Base-by-base conservation (phyloP, 1,284 basidiomycete genomes). In the Thelephora terrestris region DNA sequence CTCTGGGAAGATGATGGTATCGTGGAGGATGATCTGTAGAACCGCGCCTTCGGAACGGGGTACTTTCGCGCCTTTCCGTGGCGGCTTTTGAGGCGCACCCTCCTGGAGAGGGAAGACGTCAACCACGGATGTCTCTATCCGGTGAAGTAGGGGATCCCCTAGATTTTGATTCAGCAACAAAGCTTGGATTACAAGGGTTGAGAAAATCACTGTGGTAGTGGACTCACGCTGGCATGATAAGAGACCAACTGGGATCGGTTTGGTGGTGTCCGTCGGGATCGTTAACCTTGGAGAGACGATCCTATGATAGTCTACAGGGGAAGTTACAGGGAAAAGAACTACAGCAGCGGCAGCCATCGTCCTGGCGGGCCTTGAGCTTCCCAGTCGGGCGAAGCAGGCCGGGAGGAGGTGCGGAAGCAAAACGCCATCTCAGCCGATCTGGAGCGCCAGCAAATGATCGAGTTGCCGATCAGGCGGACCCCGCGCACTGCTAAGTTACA, bases 1-100 rank as follows among this genome's bases (percentile, higher is more conserved):
- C 66, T 93, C 91, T 0, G 91, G 91, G 59, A 93, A 93, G 40
- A 91, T 74, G n/a, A 90, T 73, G 1, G 88, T 91, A 62, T 93
- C 91, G 51, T 84, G 79, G 36, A 89, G 66, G 53, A 85, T 72
- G 4, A 93, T 68, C 55, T 83, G 77, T 29, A 84, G 66, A 12
- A 59, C 63, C 1, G 73, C 68, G n/a, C 72, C 56, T 29, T 67
- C 61, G 12, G 73, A 68, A 9, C 74, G 58, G 44, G 77, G 75
- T n/a, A 74, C 64, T 58, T 79, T 78, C 59, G 79, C 80, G 7
- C 64, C 62, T 59, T 71, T 74, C 43, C 65, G 63, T 27, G 66
- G 64, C 50, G 75, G 78, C 58, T 75, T 74, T 20, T 63, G 59
- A n/a, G 64, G 61, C 12, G 68, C 64, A 21, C 64, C 55, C 1